phyloP scores from a whole-genome alignment of 2,329 filamentous ascomycete species.

The Nigrospora osmanthi region DNA sequence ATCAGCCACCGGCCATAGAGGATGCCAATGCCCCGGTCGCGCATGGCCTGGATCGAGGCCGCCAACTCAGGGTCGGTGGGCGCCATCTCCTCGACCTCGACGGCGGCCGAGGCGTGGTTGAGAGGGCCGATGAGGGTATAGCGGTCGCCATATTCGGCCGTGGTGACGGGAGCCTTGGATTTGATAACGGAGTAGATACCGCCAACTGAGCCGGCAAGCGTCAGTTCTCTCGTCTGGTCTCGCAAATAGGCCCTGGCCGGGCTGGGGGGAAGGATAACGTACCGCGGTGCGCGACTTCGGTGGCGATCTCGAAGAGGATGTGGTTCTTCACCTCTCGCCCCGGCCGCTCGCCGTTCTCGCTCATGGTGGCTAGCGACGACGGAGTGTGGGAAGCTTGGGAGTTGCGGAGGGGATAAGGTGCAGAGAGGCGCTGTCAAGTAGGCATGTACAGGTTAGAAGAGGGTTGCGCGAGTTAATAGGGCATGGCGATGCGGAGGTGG shows the following conservation, averaged over 20 bases:
- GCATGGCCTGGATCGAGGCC: constrained; percentile 85
- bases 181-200: constrained; percentile 99
- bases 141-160: constrained; percentile 94
- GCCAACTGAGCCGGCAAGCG: constrained; percentile 55
- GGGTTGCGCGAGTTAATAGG: too few relatives aligned
- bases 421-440: too few relatives aligned
- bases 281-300: constrained; percentile 96
- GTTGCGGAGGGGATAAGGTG: too few relatives aligned
- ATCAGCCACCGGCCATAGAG: constrained; percentile 97
- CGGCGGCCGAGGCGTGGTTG: constrained; percentile 87
- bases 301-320: constrained; percentile 92
- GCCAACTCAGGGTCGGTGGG: constrained; percentile 74
- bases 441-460: too few relatives aligned
- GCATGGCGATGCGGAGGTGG: too few relatives aligned
- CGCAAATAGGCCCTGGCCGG: too few relatives aligned
- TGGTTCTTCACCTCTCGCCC: constrained; percentile 83
- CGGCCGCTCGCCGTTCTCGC: constrained; percentile 33
- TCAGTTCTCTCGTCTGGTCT: neutral
- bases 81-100: constrained; percentile 91
- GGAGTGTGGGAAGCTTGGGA: too few relatives aligned
- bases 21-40: constrained; percentile 79
- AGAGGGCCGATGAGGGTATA: constrained; percentile 94
- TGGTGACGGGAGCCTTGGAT: constrained; percentile 96
- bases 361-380: constrained; percentile 27
- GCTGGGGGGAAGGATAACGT: constrained; percentile 23